Evolutionary conservation across 495 filamentous ascomycete species (phyloP).

Genomic region (Aspergillus ostianus): DNA sequence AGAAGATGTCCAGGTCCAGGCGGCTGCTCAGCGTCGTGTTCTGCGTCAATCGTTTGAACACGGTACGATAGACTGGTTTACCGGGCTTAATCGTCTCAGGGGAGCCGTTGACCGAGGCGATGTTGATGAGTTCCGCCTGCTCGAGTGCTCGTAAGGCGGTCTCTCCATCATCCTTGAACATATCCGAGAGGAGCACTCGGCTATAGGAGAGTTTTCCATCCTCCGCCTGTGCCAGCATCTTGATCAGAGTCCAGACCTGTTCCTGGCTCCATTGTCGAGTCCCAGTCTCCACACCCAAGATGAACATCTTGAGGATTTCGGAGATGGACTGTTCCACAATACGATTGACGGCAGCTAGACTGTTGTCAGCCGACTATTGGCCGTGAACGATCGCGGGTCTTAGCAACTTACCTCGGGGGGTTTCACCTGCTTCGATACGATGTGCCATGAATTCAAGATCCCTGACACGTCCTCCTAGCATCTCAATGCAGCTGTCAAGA

Average conservation of each 20-base stretch:
- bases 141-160: slow-evolving; percentile 73
- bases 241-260: slow-evolving; percentile 90
- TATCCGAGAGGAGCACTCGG: slow-evolving; percentile 70
- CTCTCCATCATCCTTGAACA: slow-evolving; percentile 69
- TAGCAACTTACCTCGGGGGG: slow-evolving; percentile 54
- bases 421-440: slow-evolving; percentile 87
- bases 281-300: slow-evolving; percentile 53
- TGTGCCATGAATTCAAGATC: slow-evolving; percentile 92
- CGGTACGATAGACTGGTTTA: slow-evolving; percentile 83
- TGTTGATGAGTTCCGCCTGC: slow-evolving; percentile 82
- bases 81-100: slow-evolving; percentile 75
- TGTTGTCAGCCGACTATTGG: slow-evolving; percentile 17
- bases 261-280: slow-evolving; percentile 66
- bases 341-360: slow-evolving; percentile 73
- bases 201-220: slow-evolving; percentile 69
- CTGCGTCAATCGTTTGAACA: slow-evolving; percentile 66
- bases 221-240: slow-evolving; percentile 56
- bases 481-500: slow-evolving; percentile 77
- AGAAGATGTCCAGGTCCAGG: slow-evolving; percentile 70
- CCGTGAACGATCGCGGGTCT: too few species aligned
- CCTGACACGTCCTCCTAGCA: slow-evolving; percentile 84
- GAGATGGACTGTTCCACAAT: slow-evolving; percentile 85
- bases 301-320: slow-evolving; percentile 91
- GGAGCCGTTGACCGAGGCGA: slow-evolving; percentile 70
- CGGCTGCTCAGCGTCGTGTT: slow-evolving; percentile 71